A percentile compares a stretch with the other conserved stretches of the same genome.
These are phyloP conservation scores for Termitomyces sp. DNA, from an alignment of 768 basidiomycete genomes.

Conservation along the genomic window DNA sequence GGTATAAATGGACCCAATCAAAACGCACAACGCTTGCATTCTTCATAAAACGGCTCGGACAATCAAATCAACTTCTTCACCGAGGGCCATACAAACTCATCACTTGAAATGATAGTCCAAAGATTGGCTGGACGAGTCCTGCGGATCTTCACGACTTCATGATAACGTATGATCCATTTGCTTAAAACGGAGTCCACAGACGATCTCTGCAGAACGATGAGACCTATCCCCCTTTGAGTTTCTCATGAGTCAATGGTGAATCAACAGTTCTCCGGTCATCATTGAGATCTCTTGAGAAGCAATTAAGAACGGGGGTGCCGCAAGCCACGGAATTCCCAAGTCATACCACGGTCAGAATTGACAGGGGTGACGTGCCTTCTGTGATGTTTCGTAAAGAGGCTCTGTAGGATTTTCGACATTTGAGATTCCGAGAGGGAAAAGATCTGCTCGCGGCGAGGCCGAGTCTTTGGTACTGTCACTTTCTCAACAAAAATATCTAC, in stretches of 20 bases:
- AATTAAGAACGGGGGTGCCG: neutral
- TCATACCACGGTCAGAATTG: neutral
- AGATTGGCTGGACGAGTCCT: neutral
- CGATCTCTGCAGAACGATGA: neutral
- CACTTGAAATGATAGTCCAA: neutral
- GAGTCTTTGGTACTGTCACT: neutral
- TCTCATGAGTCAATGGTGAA: neutral
- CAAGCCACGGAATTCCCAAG: neutral
- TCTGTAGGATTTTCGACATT: neutral
- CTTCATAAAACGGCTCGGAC: neutral
- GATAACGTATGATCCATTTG: neutral
- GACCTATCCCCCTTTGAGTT: neutral
- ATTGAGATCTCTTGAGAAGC: neutral
- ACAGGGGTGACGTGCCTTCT: neutral
- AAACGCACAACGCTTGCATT: neutral
- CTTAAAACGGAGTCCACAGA: no score
- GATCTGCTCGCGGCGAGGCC: no score
- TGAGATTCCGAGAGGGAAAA: neutral
- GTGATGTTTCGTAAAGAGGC: neutral
- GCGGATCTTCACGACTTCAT: neutral
- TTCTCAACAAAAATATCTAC: neutral
- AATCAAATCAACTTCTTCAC: neutral
- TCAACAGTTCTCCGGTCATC: neutral
- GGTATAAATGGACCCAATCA: neutral
- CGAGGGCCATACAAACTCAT: neutral